A percentile compares a stretch with the other conserved stretches of the same genome.
Evolutionary conservation across 352 stramenopile genomes (phyloP).

Genomic region (Stephanocyclus meneghinianus): DNA sequence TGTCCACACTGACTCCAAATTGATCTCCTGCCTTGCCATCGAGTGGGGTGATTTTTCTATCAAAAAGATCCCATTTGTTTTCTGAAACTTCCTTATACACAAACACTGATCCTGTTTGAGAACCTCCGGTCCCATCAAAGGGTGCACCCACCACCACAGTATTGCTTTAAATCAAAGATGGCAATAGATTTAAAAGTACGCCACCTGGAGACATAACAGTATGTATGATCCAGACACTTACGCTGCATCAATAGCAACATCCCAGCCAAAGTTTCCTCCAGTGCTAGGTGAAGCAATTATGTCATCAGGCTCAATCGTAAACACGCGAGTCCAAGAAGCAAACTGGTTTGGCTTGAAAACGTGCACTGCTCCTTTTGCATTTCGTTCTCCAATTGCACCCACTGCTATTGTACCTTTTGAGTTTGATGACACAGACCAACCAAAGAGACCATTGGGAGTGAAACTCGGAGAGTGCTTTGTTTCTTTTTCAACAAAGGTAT

Average conservation of each 20-base stretch:
- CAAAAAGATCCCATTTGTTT: constrained; percentile 9
- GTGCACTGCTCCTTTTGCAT: constrained; percentile 11
- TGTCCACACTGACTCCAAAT: constrained; percentile 27
- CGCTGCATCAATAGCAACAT: constrained; percentile 13
- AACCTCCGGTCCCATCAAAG: constrained; percentile 9
- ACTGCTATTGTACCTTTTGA: constrained; percentile 13
- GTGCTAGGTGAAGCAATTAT: constrained; percentile 1
- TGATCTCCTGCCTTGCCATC: constrained; percentile 9
- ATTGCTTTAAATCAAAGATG: constrained; percentile 4
- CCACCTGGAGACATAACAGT: neutral
- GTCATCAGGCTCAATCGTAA: constrained; percentile 8
- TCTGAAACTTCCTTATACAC: constrained; percentile 14
- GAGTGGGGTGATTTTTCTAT: constrained; percentile 8
- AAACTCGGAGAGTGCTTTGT: neutral
- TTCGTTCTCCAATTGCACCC: constrained; percentile 4
- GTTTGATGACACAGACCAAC: constrained; percentile 24
- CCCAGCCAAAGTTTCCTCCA: constrained; percentile 28
- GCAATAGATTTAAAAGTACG: too few species aligned
- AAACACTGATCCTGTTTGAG: constrained; percentile 14
- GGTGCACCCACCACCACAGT: constrained; percentile 19
- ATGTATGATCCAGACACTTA: neutral
- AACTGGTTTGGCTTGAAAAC: neutral
- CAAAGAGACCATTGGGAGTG: constrained; percentile 6
- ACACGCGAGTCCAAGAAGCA: neutral
- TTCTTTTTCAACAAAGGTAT: constrained; percentile 11